Base-by-base conservation (phyloP, 768 basidiomycete species). In the Tricholoma matsutake region DNA sequence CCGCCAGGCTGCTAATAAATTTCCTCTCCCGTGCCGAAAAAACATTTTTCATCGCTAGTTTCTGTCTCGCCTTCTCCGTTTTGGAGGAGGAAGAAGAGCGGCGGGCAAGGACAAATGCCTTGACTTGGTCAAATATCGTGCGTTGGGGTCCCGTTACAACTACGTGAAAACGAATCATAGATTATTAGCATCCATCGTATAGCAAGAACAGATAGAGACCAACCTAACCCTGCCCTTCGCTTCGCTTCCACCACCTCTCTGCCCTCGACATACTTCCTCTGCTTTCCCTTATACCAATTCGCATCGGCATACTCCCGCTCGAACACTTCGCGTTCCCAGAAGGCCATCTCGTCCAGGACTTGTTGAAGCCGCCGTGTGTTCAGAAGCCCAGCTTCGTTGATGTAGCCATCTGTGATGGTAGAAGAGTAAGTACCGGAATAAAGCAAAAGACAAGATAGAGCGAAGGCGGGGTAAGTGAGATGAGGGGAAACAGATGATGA, bases 201-300 rank as follows among this genome's bases (percentile, higher is more conserved):
- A 16, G 10, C 8, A 11, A 32, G 22, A n/a, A n/a, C n/a, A n/a
- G n/a, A n/a, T n/a, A 43, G 34, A 47, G 13, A 79, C 83, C 39
- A 62, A 94, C 93, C 83, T n/a, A 93, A 74, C 8, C 51, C n/a
- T 3, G 51, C 22, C 58, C 84, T 83, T 2, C 78, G 77, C 71
- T 78, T 82, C 70, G 79, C 86, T 68, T 74, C 79, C 29, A 80
- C 86, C 61, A 79, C 74, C 68, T 89, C 89, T 77, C 86, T 78
- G 65, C 86, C 85, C 61, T 85, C 83, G 47, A 83, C 67, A 67
- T 89, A 84, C 71, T 89, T 93, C 39, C 76, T 77, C 70, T 95
- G 94, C 77, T 98, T 97, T 11, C 95, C 93, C 75, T 94, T 96
- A 73, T 90, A 91, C 93, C 94, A 98, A 67, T 88, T 95, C 66